Evolutionary conservation across 164 flowering plant species (phyloP), one percentile per base, ranked within the genome.

Genomic region (Litsea cubeba): DNA sequence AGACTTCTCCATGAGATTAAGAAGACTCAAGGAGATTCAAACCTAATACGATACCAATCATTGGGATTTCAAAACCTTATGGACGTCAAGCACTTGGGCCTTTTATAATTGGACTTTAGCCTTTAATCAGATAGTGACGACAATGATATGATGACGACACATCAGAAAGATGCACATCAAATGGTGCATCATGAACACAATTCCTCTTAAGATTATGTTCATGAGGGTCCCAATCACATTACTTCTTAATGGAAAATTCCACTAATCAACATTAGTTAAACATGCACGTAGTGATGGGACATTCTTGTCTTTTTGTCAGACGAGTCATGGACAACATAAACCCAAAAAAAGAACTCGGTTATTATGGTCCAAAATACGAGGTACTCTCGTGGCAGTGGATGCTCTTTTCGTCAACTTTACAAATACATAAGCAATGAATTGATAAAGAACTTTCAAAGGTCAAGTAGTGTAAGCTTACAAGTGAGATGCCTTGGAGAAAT

Each of bases 401-500:
- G 20, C n/a, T 5, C 60, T 54, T 14, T 54, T 17, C 46, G n/a
- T 54, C 12, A 0, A 17, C 60, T 14, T 54, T 3, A 54, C 14
- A 51, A 15, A 3, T 14, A 18, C 60, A 54, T 54, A 54, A 0
- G 46, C 46, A 35, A 54, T 14, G 5, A 17, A 54, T 18, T 54
- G 18, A 54, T 7, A 54, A 54, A 54, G 60, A 54, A 54, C n/a
- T 54, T 15, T 14, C 60, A 54, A 63, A 49, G 28, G 63, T 23
- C 15, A 40, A 40, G 46, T 40, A 6, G 10, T 51, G 49, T 20
- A 35, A 26, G 54, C 82, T 76, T 81, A 86, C 88, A 72, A 46
- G 71, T 69, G 58, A 72, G 70, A 22, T 82, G 81, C 72, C 83
- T 80, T 3, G 82, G 87, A 74, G 84, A 75, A 22, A 77, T 70